phyloP scores from a whole-genome alignment of 2,329 filamentous ascomycete species.

The Ophiobolus disseminans region DNA sequence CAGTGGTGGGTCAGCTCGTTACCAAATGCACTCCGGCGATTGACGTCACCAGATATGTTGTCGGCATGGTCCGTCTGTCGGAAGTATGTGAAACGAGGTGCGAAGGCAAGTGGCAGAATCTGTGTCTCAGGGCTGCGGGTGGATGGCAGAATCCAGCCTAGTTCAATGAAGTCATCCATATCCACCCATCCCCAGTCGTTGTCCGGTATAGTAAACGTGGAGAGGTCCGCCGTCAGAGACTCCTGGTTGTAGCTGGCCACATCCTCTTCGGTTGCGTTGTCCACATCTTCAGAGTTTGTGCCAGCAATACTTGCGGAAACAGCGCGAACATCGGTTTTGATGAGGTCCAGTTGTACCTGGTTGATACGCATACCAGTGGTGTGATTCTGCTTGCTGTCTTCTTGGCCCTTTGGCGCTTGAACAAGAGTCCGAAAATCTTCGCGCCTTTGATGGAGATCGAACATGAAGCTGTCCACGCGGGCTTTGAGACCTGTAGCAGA shows the following conservation, averaged over 20 bases:
- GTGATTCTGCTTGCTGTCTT: constrained; percentile 73
- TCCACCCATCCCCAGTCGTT: constrained; percentile 97
- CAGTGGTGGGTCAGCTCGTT: constrained; percentile 93
- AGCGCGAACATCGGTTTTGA: constrained; percentile 89
- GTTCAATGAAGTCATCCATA: constrained; percentile 98
- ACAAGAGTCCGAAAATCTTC: constrained; percentile 88
- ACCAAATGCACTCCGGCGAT: constrained; percentile 87
- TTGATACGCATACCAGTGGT: constrained; percentile 97
- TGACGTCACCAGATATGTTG: constrained; percentile 78
- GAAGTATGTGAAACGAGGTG: constrained; percentile 96
- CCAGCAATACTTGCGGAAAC: constrained; percentile 89
- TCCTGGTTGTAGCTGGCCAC: constrained; percentile 62
- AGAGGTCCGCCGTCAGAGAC: constrained; percentile 66
- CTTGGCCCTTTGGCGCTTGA: constrained; percentile 64
- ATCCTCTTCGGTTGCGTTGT: constrained; percentile 68
- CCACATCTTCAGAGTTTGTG: constrained; percentile 77
- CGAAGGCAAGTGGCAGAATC: constrained; percentile 89
- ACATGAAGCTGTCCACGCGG: constrained; percentile 93
- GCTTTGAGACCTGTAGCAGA: constrained; percentile 97
- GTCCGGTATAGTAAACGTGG: constrained; percentile 92
- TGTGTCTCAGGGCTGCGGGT: constrained; percentile 92
- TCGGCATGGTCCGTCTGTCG: constrained; percentile 92
- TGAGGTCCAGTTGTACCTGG: constrained; percentile 88
- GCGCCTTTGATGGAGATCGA: constrained; percentile 91
- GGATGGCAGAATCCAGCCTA: constrained; percentile 93